Base-by-base conservation (phyloP, 352 stramenopile species). In the Phytopythium boreale region DNA sequence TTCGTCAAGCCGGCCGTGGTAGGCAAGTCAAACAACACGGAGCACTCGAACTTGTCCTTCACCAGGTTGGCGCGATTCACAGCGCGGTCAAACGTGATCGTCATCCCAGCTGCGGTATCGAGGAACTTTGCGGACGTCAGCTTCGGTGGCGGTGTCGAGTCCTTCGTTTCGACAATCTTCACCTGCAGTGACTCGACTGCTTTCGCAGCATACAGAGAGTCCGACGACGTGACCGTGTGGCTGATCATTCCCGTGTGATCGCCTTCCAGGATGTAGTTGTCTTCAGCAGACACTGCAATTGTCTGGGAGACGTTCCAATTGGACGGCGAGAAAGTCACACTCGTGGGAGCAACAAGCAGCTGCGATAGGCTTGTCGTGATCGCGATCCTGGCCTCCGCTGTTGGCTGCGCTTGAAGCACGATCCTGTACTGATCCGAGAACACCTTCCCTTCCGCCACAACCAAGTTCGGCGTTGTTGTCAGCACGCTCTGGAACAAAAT, bases 161-260 rank as follows among this genome's bases (percentile, higher is more conserved):
- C 81, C 47, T 80, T 85, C 2, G 79, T 88, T 50, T 90, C 79
- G 0, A 86, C 75, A 22, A 90, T 84, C 46, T 70, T 83, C 17
- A 90, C 81, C 36, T 52, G 72, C 14, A 85, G 37, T 12, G 62
- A 43, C 0, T 39, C 34, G 11, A 83, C 67, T 20, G 68, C 63
- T 34, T 79, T 68, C 4, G 27, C 29, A 2, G 47, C 61, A 31
- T 87, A 90, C 3, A 79, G 29, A 4, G 41, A 49, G 56, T 87
- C 77, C 4, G 24, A 47, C 10, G 61, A 77, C 1, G 70, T 49
- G 10, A 87, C 67, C 0, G 36, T 56, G 19, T 78, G 68, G 0
- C 46, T 74, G 12, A 87, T 78, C 3, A 22, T 61, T 7, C 72
- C 75, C 2, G 63, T 64, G 10, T 81, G 74, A 62, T 86, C 77